Evolutionary conservation across 208 protist species (phyloP).

Genomic region (Leishmania amazonensis): DNA sequence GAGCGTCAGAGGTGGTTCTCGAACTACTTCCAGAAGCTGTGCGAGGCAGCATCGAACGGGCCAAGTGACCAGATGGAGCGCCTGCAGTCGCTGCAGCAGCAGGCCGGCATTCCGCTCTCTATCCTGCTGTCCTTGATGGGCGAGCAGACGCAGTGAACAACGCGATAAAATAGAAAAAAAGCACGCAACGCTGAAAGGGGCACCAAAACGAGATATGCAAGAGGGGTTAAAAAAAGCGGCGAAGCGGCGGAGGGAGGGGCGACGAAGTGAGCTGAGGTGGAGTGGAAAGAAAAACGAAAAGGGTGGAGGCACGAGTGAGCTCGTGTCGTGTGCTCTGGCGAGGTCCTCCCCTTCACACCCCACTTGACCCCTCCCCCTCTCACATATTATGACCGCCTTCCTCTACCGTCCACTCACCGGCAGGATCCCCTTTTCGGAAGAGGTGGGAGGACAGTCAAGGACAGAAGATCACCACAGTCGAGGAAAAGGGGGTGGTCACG

Average conservation of each 20-base stretch:
- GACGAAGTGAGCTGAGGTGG: background rate
- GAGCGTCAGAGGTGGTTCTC: constrained; percentile 78
- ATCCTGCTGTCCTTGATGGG: constrained; percentile 81
- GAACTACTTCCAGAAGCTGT: constrained; percentile 61
- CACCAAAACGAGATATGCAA: background rate
- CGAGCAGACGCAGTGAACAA: constrained; percentile 40
- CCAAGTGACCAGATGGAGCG: constrained; percentile 76
- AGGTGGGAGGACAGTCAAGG: background rate
- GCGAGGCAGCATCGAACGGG: constrained; percentile 34
- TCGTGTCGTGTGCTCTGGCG: background rate
- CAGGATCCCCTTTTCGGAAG: background rate
- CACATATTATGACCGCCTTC: background rate
- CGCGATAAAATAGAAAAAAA: background rate
- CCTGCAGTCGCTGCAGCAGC: constrained; percentile 83
- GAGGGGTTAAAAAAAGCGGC: background rate
- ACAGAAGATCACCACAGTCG: background rate
- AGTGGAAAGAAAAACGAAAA: background rate
- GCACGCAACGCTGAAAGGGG: background rate
- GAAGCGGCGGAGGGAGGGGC: background rate
- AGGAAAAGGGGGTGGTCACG: background rate
- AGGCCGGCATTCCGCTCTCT: constrained; percentile 81
- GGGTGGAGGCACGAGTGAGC: background rate
- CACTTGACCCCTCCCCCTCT: background rate
- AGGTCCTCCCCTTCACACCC: background rate
- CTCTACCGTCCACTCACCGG: background rate